These are phyloP conservation scores for Discostella stelligeroides DNA, from an alignment of 108 stramenopile genomes.

Conservation along the genomic window DNA sequence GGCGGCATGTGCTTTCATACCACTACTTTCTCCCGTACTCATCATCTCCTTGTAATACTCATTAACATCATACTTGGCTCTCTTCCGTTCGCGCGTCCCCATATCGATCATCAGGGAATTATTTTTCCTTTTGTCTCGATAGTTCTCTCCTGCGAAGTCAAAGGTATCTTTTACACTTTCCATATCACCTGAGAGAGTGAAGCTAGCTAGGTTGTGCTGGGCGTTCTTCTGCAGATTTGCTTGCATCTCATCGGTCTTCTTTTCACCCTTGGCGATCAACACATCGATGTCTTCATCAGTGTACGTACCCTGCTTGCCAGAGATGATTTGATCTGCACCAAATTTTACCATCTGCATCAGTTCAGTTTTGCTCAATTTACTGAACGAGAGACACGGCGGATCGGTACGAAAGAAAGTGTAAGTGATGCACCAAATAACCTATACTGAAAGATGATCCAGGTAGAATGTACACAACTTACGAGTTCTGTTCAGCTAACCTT, in stretches of 20 bases:
- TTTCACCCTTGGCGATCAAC: slow-evolving; percentile 92
- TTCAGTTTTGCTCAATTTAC: slow-evolving; percentile 88
- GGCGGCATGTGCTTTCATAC: slow-evolving; percentile 76
- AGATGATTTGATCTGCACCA: slow-evolving; percentile 97
- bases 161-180: slow-evolving; percentile 82
- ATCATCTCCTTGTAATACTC: slow-evolving; percentile 89
- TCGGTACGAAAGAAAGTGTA: neutral
- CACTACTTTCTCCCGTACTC: slow-evolving; percentile 56
- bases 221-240: slow-evolving; percentile 93
- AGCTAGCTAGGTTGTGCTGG: slow-evolving; percentile 95
- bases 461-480: slow-evolving; percentile 10
- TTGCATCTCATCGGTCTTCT: slow-evolving; percentile 84
- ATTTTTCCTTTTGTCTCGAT: slow-evolving; percentile 72
- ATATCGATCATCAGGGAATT: slow-evolving; percentile 91
- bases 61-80: slow-evolving; percentile 93
- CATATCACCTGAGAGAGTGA: slow-evolving; percentile 86
- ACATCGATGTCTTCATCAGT: slow-evolving; percentile 98
- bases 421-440: too few relatives aligned
- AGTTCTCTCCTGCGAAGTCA: slow-evolving; percentile 92
- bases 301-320: slow-evolving; percentile 79
- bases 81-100: slow-evolving; percentile 96
- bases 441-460: neutral
- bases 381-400: neutral
- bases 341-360: slow-evolving; percentile 98
- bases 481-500: slow-evolving; percentile 89